Evolutionary conservation across 2,329 filamentous ascomycete genomes (phyloP).

Genomic region (Diaporthe helianthi): DNA sequence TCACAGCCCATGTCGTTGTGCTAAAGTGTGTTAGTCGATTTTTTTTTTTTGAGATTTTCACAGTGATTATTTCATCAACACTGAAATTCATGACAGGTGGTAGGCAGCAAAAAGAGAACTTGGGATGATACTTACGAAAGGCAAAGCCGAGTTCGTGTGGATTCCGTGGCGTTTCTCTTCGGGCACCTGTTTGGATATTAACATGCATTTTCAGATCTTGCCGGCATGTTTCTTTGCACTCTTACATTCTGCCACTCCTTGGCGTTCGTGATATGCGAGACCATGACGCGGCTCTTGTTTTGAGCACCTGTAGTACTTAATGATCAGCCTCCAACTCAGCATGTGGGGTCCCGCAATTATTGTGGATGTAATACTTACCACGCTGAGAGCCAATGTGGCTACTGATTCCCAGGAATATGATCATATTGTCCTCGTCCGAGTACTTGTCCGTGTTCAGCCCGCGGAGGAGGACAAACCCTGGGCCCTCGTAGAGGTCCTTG

Average conservation of each 20-base stretch:
- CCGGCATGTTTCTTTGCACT: not conserved
- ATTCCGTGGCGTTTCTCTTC: slow-evolving; percentile 55
- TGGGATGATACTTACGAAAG: slow-evolving; percentile 43
- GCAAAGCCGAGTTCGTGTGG: slow-evolving; percentile 55
- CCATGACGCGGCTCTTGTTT: slow-evolving; percentile 54
- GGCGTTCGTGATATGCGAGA: slow-evolving; percentile 56
- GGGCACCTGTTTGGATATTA: slow-evolving; percentile 39
- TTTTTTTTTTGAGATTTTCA: not conserved
- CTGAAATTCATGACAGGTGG: not conserved
- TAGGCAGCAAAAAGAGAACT: not conserved
- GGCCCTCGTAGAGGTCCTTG: slow-evolving; percentile 48
- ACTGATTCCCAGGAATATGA: slow-evolving; percentile 63
- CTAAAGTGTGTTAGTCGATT: not conserved
- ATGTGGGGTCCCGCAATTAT: rapidly evolving
- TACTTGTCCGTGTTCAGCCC: slow-evolving; percentile 58
- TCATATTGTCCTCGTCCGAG: slow-evolving; percentile 59
- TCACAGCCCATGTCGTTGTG: slow-evolving; percentile 62
- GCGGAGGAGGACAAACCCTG: slow-evolving; percentile 61
- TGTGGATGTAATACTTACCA: not conserved
- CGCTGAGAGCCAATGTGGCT: slow-evolving; percentile 55
- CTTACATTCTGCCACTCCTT: slow-evolving; percentile 48
- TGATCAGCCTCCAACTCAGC: not conserved
- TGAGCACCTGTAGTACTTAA: slow-evolving; percentile 52
- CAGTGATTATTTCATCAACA: not conserved
- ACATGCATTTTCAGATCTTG: not conserved